Evolutionary conservation across 2,329 filamentous ascomycete genomes (phyloP).

Genomic region (Didymosphaeria variabile): DNA sequence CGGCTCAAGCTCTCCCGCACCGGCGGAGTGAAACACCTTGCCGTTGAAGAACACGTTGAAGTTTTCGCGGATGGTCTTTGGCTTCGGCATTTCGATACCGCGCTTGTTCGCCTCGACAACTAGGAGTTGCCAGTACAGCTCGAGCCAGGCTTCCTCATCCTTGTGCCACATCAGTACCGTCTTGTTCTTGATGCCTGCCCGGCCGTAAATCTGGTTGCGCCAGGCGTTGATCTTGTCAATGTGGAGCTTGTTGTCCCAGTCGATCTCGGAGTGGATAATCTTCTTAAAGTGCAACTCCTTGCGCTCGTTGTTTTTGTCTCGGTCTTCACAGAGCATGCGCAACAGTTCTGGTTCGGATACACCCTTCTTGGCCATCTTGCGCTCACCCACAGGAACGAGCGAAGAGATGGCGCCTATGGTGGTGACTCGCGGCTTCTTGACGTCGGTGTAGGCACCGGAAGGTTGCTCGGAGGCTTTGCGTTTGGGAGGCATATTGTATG

Average conservation of each 20-base stretch:
- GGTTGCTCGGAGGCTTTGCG: constrained; percentile 12
- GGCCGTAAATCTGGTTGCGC: constrained; percentile 35
- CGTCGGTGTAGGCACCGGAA: too few species aligned
- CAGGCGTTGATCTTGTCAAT: constrained; percentile 35
- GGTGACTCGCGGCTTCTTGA: neutral
- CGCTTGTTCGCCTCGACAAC: constrained; percentile 22
- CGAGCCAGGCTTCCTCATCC: constrained; percentile 29
- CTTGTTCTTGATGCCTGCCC: constrained; percentile 30
- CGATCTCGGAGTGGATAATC: constrained; percentile 24
- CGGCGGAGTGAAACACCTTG: constrained; percentile 8
- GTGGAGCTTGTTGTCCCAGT: constrained; percentile 29
- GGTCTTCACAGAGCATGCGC: constrained; percentile 26
- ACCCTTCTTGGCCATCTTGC: constrained; percentile 21
- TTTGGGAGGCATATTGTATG: constrained; percentile 7
- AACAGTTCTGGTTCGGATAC: constrained; percentile 21
- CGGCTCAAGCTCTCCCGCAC: constrained; percentile 11
- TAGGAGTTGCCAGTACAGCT: constrained; percentile 30
- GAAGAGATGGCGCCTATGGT: constrained; percentile 3
- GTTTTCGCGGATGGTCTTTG: constrained; percentile 12
- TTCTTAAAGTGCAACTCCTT: constrained; percentile 31
- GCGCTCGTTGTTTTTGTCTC: constrained; percentile 5
- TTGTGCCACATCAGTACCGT: constrained; percentile 25
- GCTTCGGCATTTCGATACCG: constrained; percentile 21
- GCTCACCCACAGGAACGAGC: constrained; percentile 22
- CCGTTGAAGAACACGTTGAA: constrained; percentile 32